Evolutionary conservation across 306 rosid genomes (phyloP), one percentile per base, ranked within the genome.

Genomic region (Vicia faba): DNA sequence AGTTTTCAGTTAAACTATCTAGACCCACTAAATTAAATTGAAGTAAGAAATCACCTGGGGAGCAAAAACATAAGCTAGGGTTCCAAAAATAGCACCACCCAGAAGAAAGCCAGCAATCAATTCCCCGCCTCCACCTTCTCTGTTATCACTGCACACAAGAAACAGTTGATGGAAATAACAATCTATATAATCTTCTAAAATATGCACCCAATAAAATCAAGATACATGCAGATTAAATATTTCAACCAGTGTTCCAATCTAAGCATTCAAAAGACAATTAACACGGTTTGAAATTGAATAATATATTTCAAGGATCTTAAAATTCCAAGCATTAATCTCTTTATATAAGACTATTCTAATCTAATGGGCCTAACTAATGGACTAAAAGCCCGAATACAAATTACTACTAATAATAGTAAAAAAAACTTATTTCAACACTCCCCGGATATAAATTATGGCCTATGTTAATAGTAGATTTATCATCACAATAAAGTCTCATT

Each of bases 81-180:
- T 83, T 71, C 98, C 98, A 50, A 89, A 82, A 61, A 93, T 75
- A 4, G 97, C 97, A 65, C 98, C 96, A 48, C 98, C 98, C 51
- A 93, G 64, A 64, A 93, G 71, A 80, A 93, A 93, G 35, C 98
- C 96, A 61, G 96, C 87, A 45, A 86, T 41, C 61, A 93, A 93
- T 69, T 93, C 98, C 57, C 86, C 89, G 31, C 89, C 93, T 26
- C 96, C 96, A 48, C 83, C 75, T 73, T 86, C 72, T 55, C 78
- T 72, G 69, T 64, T 79, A 64, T 83, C 91, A 64, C 91, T 89
- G 87, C 73, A 64, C 33, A 69, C 53, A 74, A 19, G 36, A 70
- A 15, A 79, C 58, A 73, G n/a, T 36, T 70, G 19, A 58, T 57
- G 26, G 44, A 69, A 66, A 53, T 19, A 73, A 28, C 8, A 3